Evolutionary conservation across 805 yeast genomes (phyloP), one percentile per base, ranked within the genome.

Genomic region (Yarrowia sp.): DNA sequence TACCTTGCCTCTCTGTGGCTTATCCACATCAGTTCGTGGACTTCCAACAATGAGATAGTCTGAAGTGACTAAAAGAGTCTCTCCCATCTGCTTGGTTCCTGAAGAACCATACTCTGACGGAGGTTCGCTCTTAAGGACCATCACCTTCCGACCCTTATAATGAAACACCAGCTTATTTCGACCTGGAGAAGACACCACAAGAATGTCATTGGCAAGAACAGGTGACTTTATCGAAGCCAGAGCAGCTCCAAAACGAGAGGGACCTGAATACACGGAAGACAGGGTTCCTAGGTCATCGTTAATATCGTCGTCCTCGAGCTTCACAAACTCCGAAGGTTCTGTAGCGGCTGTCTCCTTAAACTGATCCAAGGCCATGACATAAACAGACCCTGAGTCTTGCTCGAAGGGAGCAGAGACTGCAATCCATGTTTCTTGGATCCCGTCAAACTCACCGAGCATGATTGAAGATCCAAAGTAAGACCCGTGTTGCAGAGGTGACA

Each of bases 381-480:
- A 35, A 5, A 44, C 49, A 4, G 62, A 26, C 21, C 49, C 56
- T 1, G 33, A 61, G 8, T 62, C 33, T 10, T 65, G 48, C 64
- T 83, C 86, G 65, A 72, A 76, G 2, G 83, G 83, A 1, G 88
- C 80, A 1, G 85, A 80, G 1, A 85, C 76, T 0, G 86, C 87
- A 6, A 84, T 51, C 12, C 82, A 78, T 0, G 76, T 74, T 28
- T 74, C 73, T 7, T 72, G 74, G 14, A 73, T 72, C 6, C 74
- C 72, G 9, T 78, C 68, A 65, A 79, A 81, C n/a, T 76, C 71
- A 0, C 86, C 85, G 2, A 78, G 56, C 1, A 77, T 73, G 3
- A 84, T 52, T 5, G 79, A 73, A 0, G 78, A 69, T 0, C 88
- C 89, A 72, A 85, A 85, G 21, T 78, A 75, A 0, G 80, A 78